A percentile compares a stretch with the other conserved stretches of the same genome.
These are phyloP conservation scores for Ophiostoma tasmaniense DNA, from an alignment of 2,329 filamentous ascomycete genomes.

Conservation along the genomic window DNA sequence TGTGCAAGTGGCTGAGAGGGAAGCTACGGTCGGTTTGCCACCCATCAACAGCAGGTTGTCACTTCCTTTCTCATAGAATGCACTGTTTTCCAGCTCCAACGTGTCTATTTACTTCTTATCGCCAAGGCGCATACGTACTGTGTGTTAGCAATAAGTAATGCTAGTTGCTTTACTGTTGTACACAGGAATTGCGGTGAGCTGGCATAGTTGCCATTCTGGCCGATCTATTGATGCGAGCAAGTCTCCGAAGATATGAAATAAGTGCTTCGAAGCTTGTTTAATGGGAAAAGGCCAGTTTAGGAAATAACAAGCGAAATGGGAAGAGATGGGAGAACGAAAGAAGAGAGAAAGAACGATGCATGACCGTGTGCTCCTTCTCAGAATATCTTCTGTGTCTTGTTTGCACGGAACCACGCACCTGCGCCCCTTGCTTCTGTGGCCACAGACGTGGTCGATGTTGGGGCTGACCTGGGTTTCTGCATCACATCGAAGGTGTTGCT, in stretches of 20 bases:
- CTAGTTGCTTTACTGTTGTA: background rate
- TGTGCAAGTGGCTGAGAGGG: no score
- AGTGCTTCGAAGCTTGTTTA: background rate
- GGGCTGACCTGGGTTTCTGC: no score
- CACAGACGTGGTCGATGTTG: background rate
- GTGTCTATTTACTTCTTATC: background rate
- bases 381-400: no score
- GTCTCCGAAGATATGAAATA: no score
- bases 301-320: background rate
- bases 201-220: background rate
- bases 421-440: background rate
- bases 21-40: no score
- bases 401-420: no score
- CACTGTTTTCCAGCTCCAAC: no score
- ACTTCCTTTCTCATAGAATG: no score
- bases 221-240: no score
- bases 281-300: background rate
- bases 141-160: background rate
- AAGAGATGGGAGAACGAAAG: no score
- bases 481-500: no score
- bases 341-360: background rate
- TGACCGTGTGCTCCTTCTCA: background rate
- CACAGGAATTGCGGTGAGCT: background rate
- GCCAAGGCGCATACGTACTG: background rate
- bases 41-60: no score